These are phyloP conservation scores for Mycosphaerella sp. DNA, from an alignment of 2,329 filamentous ascomycete genomes.

Conservation along the genomic window DNA sequence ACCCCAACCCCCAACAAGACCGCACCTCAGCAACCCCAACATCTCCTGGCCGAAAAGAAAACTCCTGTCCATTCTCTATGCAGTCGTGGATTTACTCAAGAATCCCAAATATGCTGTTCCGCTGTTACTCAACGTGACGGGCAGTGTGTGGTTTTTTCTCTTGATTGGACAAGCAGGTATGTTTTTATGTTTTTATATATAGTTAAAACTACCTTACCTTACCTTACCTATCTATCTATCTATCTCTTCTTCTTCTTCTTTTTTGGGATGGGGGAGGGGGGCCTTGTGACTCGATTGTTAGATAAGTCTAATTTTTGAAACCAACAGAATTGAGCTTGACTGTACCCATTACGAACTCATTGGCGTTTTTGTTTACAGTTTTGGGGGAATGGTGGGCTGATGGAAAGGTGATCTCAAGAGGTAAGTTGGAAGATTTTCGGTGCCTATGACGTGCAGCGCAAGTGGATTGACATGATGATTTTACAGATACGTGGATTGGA, in stretches of 20 bases:
- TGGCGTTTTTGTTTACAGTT: slow-evolving; percentile 94
- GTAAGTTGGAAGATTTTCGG: slow-evolving; percentile 42
- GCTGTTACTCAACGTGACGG: slow-evolving; percentile 79
- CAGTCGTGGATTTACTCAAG: slow-evolving; percentile 67
- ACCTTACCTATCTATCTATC: background rate
- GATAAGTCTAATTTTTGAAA: background rate
- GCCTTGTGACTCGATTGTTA: no score
- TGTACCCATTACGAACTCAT: slow-evolving; percentile 88
- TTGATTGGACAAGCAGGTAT: slow-evolving; percentile 85
- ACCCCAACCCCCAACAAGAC: slow-evolving; percentile 45
- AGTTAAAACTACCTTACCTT: no score
- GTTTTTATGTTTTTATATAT: slow-evolving; percentile 32
- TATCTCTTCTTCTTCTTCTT: background rate
- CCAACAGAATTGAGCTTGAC: slow-evolving; percentile 76
- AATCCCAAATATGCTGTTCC: slow-evolving; percentile 83
- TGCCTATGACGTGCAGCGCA: no score
- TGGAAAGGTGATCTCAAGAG: slow-evolving; percentile 76
- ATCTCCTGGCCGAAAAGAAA: slow-evolving; percentile 58
- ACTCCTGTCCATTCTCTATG: slow-evolving; percentile 62
- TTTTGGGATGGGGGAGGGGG: no score
- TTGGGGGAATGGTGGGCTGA: slow-evolving; percentile 94
- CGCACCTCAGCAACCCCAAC: slow-evolving; percentile 39
- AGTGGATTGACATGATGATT: background rate
- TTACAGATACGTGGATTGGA: slow-evolving; percentile 67
- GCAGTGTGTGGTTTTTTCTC: slow-evolving; percentile 94